Conservation (phyloP, 2,329 filamentous ascomycete species). For the Aulographum hederae region DNA sequence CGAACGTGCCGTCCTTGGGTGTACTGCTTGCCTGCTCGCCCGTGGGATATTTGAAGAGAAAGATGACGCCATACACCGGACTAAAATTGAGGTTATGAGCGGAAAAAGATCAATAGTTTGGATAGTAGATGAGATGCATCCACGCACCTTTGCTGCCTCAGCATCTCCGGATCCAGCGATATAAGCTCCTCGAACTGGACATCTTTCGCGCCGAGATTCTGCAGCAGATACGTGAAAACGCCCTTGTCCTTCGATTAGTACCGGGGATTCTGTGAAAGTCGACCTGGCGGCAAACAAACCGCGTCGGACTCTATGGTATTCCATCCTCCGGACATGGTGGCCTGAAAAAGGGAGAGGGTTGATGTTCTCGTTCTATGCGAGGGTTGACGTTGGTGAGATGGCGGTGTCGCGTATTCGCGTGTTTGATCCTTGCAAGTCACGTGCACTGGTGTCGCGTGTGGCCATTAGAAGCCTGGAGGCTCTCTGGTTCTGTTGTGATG, state of each 20-base stretch:
- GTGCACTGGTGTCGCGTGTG: too few relatives aligned
- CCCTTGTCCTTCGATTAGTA: constrained; percentile 34
- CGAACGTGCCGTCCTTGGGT: constrained; percentile 68
- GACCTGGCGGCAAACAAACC: constrained; percentile 36
- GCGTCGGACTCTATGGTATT: constrained; percentile 97
- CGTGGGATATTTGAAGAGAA: constrained; percentile 92
- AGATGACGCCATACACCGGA: constrained; percentile 87
- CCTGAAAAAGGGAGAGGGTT: not conserved
- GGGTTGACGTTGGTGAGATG: too few relatives aligned
- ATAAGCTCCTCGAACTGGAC: constrained; percentile 97
- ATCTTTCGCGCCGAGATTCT: constrained; percentile 75
- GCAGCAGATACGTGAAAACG: constrained; percentile 92
- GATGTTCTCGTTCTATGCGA: too few relatives aligned
- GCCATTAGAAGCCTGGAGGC: too few relatives aligned
- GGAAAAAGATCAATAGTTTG: not conserved
- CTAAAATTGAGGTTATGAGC: constrained; percentile 19
- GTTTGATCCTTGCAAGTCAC: too few relatives aligned
- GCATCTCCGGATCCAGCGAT: constrained; percentile 60
- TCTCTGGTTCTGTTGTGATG: too few relatives aligned
- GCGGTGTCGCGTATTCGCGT: too few relatives aligned
- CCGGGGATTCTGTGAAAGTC: not conserved
- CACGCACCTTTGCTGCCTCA: constrained; percentile 37
- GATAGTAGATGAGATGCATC: not conserved
- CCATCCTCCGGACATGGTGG: constrained; percentile 50
- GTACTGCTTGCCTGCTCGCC: constrained; percentile 34